phyloP scores from a whole-genome alignment of 1,284 basidiomycete genomes.

The Phlebopus sp. region DNA sequence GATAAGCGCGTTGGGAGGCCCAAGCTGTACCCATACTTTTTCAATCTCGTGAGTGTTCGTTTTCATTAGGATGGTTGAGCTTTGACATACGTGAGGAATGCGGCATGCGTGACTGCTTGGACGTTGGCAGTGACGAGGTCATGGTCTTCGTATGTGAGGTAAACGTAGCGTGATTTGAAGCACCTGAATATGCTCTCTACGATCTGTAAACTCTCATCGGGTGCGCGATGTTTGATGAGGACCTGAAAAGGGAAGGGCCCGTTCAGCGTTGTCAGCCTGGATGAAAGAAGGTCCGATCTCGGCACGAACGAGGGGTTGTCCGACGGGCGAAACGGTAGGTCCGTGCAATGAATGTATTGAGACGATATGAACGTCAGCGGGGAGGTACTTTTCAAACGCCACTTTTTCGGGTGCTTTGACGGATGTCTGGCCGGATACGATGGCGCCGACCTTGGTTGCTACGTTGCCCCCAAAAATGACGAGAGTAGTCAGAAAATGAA shows the following conservation, averaged over 20 bases:
- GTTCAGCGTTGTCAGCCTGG: not conserved
- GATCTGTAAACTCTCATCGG: conserved; percentile 68
- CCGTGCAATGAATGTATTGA: conserved; percentile 96
- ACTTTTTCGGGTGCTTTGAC: conserved; percentile 93
- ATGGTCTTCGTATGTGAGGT: conserved; percentile 94
- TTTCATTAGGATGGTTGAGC: not conserved
- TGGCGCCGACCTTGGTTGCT: conserved; percentile 92
- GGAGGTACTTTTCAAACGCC: conserved; percentile 91
- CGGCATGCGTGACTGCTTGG: conserved; percentile 96
- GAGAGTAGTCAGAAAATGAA: not conserved
- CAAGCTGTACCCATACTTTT: conserved; percentile 96
- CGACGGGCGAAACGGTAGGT: conserved; percentile 86
- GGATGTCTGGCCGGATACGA: conserved; percentile 94
- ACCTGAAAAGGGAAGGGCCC: conserved; percentile 54
- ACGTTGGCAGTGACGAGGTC: conserved; percentile 97
- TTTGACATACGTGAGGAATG: conserved; percentile 81
- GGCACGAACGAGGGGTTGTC: conserved; percentile 80
- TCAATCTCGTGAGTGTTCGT: conserved; percentile 3
- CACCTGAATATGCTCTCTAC: conserved; percentile 85
- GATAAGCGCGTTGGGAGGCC: conserved; percentile 77
- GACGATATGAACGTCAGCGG: conserved; percentile 83
- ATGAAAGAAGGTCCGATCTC: conserved; percentile 2
- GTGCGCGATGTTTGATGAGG: conserved; percentile 85
- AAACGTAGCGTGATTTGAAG: conserved; percentile 87
- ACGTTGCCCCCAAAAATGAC: conserved; percentile 4